phyloP scores from a whole-genome alignment of 495 filamentous ascomycete genomes.

The Penicillium angulare region DNA sequence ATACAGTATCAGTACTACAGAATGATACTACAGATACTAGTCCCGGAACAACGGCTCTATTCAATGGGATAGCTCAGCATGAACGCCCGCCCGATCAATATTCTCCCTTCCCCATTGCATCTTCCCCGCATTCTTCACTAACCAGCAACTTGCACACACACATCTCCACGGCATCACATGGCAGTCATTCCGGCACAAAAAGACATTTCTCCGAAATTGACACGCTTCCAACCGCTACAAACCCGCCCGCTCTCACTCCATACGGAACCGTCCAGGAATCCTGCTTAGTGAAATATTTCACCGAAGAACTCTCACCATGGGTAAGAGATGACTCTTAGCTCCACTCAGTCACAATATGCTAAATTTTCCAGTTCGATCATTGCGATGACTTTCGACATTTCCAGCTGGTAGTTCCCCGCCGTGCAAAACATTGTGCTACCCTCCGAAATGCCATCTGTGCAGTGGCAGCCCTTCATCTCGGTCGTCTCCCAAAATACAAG shows the following conservation, averaged over 20 bases:
- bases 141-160: not conserved
- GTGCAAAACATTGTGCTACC: conserved; percentile 16
- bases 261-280: conserved; percentile 15
- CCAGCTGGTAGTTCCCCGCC: conserved; percentile 19
- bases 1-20: too few species aligned
- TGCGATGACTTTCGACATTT: conserved; percentile 27
- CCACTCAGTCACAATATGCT: too few species aligned
- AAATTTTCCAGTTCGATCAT: conserved; percentile 29
- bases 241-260: not conserved
- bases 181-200: not conserved
- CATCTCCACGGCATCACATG: not conserved
- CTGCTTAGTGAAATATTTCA: conserved; percentile 26
- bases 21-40: not conserved
- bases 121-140: not conserved
- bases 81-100: not conserved
- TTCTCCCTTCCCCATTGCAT: not conserved
- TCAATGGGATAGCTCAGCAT: not conserved
- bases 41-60: not conserved
- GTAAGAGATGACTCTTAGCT: conserved; percentile 16
- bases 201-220: not conserved
- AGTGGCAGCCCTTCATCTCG: conserved; percentile 21
- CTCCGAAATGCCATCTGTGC: conserved; percentile 26
- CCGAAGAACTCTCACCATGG: conserved; percentile 30
- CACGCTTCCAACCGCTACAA: not conserved
- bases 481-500: conserved; percentile 22